These are phyloP conservation scores for Globisporangium lucens DNA, from an alignment of 352 stramenopile species.

Conservation along the genomic window DNA sequence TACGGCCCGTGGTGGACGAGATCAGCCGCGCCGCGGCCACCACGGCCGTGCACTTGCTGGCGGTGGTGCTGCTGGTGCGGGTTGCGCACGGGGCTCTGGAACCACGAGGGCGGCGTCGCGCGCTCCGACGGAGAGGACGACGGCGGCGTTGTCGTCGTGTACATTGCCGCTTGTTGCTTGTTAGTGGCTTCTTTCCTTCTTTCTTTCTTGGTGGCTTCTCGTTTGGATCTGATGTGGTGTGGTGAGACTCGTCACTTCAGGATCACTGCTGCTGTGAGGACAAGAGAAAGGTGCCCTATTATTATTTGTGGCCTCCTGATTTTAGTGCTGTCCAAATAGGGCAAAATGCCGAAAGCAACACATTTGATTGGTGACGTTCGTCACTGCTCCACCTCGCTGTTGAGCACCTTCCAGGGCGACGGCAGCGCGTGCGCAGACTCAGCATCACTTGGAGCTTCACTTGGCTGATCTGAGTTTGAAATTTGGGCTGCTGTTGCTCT, in stretches of 20 bases:
- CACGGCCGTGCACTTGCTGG: background rate
- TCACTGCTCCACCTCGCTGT: no score
- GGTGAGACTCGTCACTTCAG: background rate
- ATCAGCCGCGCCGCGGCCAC: background rate
- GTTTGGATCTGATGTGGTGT: background rate
- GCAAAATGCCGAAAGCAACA: no score
- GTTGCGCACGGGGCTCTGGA: slow-evolving; percentile 12
- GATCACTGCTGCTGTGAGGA: background rate
- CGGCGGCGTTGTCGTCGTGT: slow-evolving; percentile 13
- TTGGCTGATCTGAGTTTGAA: background rate
- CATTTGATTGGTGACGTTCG: no score
- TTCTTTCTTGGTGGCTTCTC: background rate
- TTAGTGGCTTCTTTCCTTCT: background rate
- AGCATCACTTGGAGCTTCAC: background rate
- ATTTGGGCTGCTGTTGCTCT: background rate
- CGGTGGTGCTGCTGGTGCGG: background rate
- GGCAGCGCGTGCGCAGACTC: slow-evolving; percentile 25
- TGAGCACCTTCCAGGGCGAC: no score
- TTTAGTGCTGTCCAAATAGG: background rate
- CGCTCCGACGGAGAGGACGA: background rate
- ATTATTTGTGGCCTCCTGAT: background rate
- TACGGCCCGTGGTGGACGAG: background rate
- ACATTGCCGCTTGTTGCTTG: background rate
- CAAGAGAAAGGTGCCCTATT: background rate
- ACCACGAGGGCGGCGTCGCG: slow-evolving; percentile 10